Evolutionary conservation across 208 protist species (phyloP).

Genomic region (Crithidia expoeki): DNA sequence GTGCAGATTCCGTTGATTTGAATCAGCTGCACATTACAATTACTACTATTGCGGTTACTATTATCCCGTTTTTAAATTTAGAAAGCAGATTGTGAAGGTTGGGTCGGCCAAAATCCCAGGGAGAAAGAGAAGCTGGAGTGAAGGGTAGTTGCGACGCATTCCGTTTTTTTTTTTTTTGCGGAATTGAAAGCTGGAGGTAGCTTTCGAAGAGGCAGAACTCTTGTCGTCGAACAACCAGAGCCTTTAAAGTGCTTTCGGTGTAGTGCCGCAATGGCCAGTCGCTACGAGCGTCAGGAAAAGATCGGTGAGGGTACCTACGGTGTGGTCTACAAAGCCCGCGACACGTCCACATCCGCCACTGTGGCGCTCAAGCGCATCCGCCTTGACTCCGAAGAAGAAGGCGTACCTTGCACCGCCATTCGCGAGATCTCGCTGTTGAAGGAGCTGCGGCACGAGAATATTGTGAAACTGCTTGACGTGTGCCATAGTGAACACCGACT

Average conservation of each 20-base stretch:
- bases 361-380: constrained; percentile 91
- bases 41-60: too few relatives aligned
- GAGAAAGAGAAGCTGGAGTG: too few relatives aligned
- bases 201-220: too few relatives aligned
- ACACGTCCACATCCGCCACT: constrained; percentile 59
- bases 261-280: constrained; percentile 37
- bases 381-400: constrained; percentile 87
- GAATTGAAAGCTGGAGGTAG: too few relatives aligned
- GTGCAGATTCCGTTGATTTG: too few relatives aligned
- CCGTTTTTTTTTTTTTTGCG: constrained; percentile 7
- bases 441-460: constrained; percentile 95
- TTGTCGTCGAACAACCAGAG: too few relatives aligned
- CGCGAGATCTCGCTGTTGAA: constrained; percentile 97
- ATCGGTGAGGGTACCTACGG: constrained; percentile 96
- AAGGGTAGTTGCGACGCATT: too few relatives aligned
- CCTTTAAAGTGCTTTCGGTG: background rate
- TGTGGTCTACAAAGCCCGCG: constrained; percentile 95
- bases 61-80: too few relatives aligned
- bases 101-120: too few relatives aligned
- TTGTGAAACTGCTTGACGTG: constrained; percentile 95
- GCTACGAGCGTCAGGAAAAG: constrained; percentile 94
- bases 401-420: constrained; percentile 92
- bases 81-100: too few relatives aligned
- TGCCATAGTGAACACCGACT: constrained; percentile 95
- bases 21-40: too few relatives aligned